Evolutionary conservation across 768 basidiomycete genomes (phyloP), one percentile per base, ranked within the genome.

Genomic region (Trametes sanguinea): DNA sequence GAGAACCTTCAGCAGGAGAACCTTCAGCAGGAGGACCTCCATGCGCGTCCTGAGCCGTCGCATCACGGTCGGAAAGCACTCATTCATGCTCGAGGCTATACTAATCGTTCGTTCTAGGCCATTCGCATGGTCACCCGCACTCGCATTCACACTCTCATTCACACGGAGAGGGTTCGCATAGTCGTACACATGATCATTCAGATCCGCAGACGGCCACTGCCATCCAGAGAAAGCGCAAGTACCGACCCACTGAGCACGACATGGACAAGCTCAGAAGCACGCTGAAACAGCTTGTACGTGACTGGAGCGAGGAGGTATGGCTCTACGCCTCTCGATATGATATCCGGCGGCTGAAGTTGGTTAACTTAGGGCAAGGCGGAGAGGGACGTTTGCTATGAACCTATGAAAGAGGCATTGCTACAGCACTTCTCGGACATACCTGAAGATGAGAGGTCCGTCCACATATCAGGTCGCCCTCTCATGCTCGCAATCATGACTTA

Each of bases 221-320:
- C 54, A 67, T 61, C 50, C 68, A 73, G 42, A 73, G 70, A 61
- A 54, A 74, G 45, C 73, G 71, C 51, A 62, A 57, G 17, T 81
- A 80, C 65, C 80, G 76, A 60, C 83, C 86, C 0, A 85, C 83
- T 0, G 90, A 92, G 40, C 83, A 83, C 62, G 90, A 94, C 67
- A 89, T 91, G 86, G 94, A 97, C 71, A 95, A 96, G 71, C 77
- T 98, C 43, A 78, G 94, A 60, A 95, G 93, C 69, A 96, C 95
- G 0, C 75, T 98, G 42, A 93, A 96, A 70, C 94, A 96, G 68
- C 89, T 96, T 54, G 94, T 94, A 9, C 82, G 95, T 11, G 95
- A 98, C 70, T 98, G 95, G 95, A 92, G 90, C 62, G 82, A 80
- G 65, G 89, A 93, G 78, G 92, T 94, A 43, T 6, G 46, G 75